Base-by-base conservation (phyloP, 31 red algal species). In the Bonnemaisonia californica region DNA sequence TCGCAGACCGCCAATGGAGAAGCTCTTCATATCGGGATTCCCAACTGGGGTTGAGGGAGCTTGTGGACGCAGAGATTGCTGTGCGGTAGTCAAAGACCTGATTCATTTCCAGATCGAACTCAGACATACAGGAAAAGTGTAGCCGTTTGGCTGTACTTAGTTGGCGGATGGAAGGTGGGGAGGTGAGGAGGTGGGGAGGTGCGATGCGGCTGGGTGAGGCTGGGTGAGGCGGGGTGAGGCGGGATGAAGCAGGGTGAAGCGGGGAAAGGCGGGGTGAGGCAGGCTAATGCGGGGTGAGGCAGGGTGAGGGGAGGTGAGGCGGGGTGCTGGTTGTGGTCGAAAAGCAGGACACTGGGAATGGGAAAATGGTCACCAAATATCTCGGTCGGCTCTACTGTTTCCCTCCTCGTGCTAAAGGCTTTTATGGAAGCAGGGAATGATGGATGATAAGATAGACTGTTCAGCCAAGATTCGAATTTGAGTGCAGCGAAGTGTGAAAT, bases 11-110 rank as follows among this genome's bases (percentile, higher is more conserved):
- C 91, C 91, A 94, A 34, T 62, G 62, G 11, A 83, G 66, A 16
- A 94, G 74, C 60, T 94, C 85, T 19, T 84, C 74, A 42, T 77
- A 89, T 28, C 85, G 61, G 30, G 74, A 65, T 41, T 88, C 76
- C 91, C 91, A 94, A 60, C 57, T 83, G 34, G 70, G 88, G 31
- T 81, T 75, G 4, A 56, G 57, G 9, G 70, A 69, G 3, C 65
- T 42, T 0, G 82, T 57, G 18, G 69, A 41, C 3, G 70, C 30
- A 29, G 71, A 37, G 16, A 65, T 57, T 47, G 59, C 19, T 32
- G 28, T 29, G 31, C 22, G 77, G 22, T 35, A 3, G 21, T 45
- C 38, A 40, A 54, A 45, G 3, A 26, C 38, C 19, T 33, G 28
- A 51, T 68, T 81, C 62, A 81, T 81, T 3, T 81, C 61, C 18